Evolutionary conservation across 768 basidiomycete species (phyloP).

Genomic region (Pisolithus orientalis): DNA sequence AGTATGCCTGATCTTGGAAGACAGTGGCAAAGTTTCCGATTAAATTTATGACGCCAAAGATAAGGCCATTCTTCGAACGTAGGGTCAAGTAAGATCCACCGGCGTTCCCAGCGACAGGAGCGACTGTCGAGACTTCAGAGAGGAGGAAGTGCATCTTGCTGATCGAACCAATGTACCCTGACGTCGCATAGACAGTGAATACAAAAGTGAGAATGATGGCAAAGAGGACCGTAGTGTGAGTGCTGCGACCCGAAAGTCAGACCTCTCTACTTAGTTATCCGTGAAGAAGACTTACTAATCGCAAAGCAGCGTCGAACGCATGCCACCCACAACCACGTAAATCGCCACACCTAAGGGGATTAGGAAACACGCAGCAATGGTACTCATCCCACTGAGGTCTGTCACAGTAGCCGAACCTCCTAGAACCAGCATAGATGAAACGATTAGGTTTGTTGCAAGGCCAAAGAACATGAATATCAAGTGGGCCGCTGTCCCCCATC

Average conservation of each 20-base stretch:
- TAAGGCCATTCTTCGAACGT: constrained; percentile 67
- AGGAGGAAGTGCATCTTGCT: constrained; percentile 76
- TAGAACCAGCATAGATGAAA: constrained; percentile 78
- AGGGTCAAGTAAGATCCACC: constrained; percentile 83
- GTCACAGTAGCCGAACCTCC: constrained; percentile 86
- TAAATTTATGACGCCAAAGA: constrained; percentile 85
- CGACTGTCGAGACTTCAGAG: constrained; percentile 39
- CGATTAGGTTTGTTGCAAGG: constrained; percentile 87
- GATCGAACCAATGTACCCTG: constrained; percentile 73
- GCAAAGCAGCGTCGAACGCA: constrained; percentile 80
- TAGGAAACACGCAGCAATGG: constrained; percentile 86
- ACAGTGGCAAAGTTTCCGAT: constrained; percentile 76
- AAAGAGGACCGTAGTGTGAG: constrained; percentile 83
- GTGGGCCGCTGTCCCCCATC: constrained; percentile 82
- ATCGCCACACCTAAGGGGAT: constrained; percentile 84
- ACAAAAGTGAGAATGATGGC: constrained; percentile 73
- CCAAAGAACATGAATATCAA: constrained; percentile 87
- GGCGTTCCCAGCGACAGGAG: constrained; percentile 77
- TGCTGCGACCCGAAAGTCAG: constrained; percentile 36
- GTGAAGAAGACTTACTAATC: constrained; percentile 59
- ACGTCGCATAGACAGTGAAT: constrained; percentile 81
- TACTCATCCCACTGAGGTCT: constrained; percentile 84
- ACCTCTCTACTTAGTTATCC: background rate
- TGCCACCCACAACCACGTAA: constrained; percentile 83
- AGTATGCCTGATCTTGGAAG: constrained; percentile 74